Evolutionary conservation across 2,329 filamentous ascomycete genomes (phyloP).

Genomic region (Alternaria tenuissima): DNA sequence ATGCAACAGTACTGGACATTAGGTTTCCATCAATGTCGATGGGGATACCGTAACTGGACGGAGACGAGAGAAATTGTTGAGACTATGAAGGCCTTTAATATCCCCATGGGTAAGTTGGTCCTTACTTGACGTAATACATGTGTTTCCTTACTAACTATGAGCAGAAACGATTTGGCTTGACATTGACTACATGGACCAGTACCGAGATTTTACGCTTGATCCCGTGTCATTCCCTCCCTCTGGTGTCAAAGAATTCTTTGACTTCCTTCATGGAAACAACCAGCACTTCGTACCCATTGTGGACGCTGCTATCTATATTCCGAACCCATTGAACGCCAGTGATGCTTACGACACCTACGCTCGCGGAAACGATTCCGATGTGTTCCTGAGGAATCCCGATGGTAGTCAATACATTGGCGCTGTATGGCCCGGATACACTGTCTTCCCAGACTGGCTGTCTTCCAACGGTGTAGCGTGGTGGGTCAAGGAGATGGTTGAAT

Average conservation of each 20-base stretch:
- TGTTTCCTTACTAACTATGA: not conserved
- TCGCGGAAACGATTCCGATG: slow-evolving; percentile 58
- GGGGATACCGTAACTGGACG: slow-evolving; percentile 80
- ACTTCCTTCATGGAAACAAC: slow-evolving; percentile 60
- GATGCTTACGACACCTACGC: slow-evolving; percentile 65
- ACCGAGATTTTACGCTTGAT: slow-evolving; percentile 68
- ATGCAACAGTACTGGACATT: slow-evolving; percentile 85
- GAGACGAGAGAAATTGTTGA: slow-evolving; percentile 66
- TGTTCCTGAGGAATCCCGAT: slow-evolving; percentile 64
- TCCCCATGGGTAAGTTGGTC: slow-evolving; percentile 55
- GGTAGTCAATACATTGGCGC: slow-evolving; percentile 64
- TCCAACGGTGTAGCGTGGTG: slow-evolving; percentile 67
- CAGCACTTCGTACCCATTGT: slow-evolving; percentile 70
- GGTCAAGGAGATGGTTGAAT: slow-evolving; percentile 62
- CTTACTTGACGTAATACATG: not conserved
- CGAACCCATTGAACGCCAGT: slow-evolving; percentile 72
- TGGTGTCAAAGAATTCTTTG: slow-evolving; percentile 61
- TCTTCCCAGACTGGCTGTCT: slow-evolving; percentile 69
- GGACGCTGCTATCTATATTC: slow-evolving; percentile 73
- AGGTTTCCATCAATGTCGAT: slow-evolving; percentile 84
- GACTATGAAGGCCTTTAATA: slow-evolving; percentile 62
- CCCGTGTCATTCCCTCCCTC: slow-evolving; percentile 60
- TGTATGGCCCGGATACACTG: slow-evolving; percentile 68
- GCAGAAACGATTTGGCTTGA: slow-evolving; percentile 55
- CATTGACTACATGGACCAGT: slow-evolving; percentile 53